phyloP scores from a whole-genome alignment of 2,329 filamentous ascomycete genomes.

The Penicillium sp. region DNA sequence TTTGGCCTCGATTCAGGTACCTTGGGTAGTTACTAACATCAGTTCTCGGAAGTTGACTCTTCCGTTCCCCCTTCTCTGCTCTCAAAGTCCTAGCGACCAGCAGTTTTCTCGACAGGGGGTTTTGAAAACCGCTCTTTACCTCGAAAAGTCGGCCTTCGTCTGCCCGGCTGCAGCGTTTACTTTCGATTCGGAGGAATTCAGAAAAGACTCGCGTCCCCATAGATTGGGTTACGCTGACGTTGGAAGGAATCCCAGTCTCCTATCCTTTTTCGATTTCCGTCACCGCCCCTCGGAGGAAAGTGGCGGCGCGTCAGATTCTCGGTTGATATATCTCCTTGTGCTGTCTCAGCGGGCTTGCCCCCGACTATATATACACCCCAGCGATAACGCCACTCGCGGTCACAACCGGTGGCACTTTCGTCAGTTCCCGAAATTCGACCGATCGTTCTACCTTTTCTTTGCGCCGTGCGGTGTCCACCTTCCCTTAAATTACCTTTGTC shows the following conservation, averaged over 20 bases:
- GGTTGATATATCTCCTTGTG: conserved; percentile 12
- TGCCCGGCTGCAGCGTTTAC: conserved; percentile 35
- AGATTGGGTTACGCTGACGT: conserved; percentile 19
- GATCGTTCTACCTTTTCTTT: not conserved
- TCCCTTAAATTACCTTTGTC: conserved; percentile 14
- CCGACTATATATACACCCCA: not conserved
- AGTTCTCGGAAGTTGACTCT: conserved; percentile 16
- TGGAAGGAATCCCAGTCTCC: conserved; percentile 3
- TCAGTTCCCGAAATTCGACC: conserved; percentile 3
- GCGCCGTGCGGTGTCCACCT: conserved; percentile 9
- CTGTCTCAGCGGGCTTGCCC: not conserved
- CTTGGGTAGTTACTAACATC: not conserved
- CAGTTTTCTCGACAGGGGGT: conserved; percentile 9
- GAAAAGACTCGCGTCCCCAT: conserved; percentile 2
- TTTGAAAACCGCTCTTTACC: conserved; percentile 18
- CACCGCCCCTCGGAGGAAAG: conserved; percentile 12
- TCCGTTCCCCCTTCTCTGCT: conserved; percentile 6
- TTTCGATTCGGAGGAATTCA: conserved; percentile 15
- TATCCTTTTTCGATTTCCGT: not conserved
- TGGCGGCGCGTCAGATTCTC: conserved; percentile 18
- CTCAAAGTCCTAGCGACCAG: conserved; percentile 21
- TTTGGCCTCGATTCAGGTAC: not conserved
- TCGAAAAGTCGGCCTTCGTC: conserved; percentile 17
- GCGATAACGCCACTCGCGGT: not conserved
- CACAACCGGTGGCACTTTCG: not conserved